Evolutionary conservation across 1,284 basidiomycete species (phyloP).

Genomic region (Volvariella volvacea): DNA sequence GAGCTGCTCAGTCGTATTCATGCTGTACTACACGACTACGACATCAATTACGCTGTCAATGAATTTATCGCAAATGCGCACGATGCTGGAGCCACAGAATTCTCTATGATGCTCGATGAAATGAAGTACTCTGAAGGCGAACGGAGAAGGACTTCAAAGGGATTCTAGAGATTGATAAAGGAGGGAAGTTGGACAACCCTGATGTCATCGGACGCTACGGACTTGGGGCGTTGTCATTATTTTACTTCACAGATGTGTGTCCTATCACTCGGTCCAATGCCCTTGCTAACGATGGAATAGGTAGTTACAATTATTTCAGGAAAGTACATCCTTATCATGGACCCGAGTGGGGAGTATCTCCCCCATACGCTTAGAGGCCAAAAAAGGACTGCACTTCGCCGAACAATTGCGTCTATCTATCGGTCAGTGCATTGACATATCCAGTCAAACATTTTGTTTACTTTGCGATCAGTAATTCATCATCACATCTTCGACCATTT

Average conservation of each 20-base stretch:
- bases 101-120: conserved; percentile 31
- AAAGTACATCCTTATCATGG: conserved; percentile 32
- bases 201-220: conserved; percentile 45
- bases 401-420: not conserved
- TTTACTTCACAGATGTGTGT: conserved; percentile 41
- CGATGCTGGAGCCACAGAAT: conserved; percentile 36
- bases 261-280: not conserved
- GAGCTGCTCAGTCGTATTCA: not conserved
- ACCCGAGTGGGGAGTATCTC: conserved; percentile 30
- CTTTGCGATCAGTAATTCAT: conserved; percentile 25
- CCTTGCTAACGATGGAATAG: conserved; percentile 17
- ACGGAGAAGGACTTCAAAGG: conserved; percentile 2
- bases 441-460: not conserved
- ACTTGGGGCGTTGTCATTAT: conserved; percentile 41
- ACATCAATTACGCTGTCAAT: conserved; percentile 30
- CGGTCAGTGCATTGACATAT: not conserved
- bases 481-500: conserved; percentile 31
- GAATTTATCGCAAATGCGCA: conserved; percentile 47
- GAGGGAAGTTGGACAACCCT: conserved; percentile 29
- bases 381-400: not conserved
- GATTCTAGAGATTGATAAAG: conserved; percentile 35
- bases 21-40: conserved; percentile 19
- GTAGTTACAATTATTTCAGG: conserved; percentile 39
- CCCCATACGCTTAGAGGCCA: not conserved
- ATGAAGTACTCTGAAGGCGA: conserved; percentile 6